phyloP scores from a whole-genome alignment of 805 yeast genomes.

The Candida palmyrensis region DNA sequence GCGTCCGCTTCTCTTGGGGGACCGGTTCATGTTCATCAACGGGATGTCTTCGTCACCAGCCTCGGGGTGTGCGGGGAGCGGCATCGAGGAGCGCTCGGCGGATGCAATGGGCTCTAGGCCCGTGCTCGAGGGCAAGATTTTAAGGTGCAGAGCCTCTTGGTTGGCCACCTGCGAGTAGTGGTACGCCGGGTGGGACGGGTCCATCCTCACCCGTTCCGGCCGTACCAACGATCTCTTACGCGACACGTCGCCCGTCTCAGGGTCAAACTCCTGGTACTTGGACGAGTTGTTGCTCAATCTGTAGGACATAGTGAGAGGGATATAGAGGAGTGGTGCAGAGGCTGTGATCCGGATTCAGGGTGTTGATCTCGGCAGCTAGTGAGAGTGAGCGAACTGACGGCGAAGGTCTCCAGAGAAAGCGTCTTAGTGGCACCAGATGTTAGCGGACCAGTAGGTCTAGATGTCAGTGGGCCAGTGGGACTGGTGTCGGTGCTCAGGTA shows the following conservation, averaged over 20 bases:
- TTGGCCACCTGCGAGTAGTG: constrained; percentile 73
- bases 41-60: constrained; percentile 37
- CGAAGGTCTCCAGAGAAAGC: no score
- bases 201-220: constrained; percentile 72
- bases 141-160: constrained; percentile 56
- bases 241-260: constrained; percentile 34
- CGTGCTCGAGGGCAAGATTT: constrained; percentile 63
- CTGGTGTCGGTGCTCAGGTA: no score
- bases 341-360: no score
- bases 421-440: no score
- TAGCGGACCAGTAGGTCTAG: no score
- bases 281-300: constrained; percentile 17
- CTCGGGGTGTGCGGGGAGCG: not conserved
- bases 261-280: constrained; percentile 36
- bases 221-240: constrained; percentile 71
- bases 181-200: constrained; percentile 68
- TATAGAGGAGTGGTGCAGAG: not conserved
- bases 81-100: constrained; percentile 4
- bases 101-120: constrained; percentile 54
- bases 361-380: no score
- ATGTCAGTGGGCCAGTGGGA: no score
- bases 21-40: constrained; percentile 30
- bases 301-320: constrained; percentile 19
- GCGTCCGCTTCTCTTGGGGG: constrained; percentile 25
- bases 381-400: no score